Percentiles rank a stretch among this genome's conserved stretches.
Conservation (phyloP, 129 eudicot genomes). For the Escallonia herrerae region DNA sequence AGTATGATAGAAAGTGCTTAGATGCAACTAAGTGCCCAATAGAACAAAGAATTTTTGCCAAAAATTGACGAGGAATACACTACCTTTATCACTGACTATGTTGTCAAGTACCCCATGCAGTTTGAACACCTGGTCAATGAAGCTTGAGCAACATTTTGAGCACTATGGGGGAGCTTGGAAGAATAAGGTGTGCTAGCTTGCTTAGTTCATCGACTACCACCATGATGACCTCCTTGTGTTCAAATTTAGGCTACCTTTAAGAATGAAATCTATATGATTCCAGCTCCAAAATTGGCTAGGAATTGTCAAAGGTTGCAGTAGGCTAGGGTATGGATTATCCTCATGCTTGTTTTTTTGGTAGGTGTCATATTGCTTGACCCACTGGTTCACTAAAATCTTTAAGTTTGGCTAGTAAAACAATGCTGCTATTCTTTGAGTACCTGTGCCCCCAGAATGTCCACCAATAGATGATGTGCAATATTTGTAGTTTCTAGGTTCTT, state of each 20-base stretch:
- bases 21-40: background rate
- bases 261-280: background rate
- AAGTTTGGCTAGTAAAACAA: too few species aligned
- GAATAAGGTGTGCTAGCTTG: background rate
- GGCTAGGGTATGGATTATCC: background rate
- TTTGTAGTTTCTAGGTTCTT: too few species aligned
- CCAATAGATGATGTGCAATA: too few species aligned
- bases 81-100: background rate
- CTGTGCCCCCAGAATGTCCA: too few species aligned
- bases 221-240: background rate
- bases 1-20: background rate
- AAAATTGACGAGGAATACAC: background rate
- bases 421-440: too few species aligned
- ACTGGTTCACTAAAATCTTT: background rate
- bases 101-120: background rate
- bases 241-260: background rate
- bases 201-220: background rate
- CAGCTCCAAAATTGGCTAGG: background rate
- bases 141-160: background rate
- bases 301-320: background rate
- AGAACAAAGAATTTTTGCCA: background rate
- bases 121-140: background rate
- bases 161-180: background rate
- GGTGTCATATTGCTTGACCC: background rate
- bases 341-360: background rate